Base-by-base conservation (phyloP, 257 asterid genomes). In the Petunia axillaris region DNA sequence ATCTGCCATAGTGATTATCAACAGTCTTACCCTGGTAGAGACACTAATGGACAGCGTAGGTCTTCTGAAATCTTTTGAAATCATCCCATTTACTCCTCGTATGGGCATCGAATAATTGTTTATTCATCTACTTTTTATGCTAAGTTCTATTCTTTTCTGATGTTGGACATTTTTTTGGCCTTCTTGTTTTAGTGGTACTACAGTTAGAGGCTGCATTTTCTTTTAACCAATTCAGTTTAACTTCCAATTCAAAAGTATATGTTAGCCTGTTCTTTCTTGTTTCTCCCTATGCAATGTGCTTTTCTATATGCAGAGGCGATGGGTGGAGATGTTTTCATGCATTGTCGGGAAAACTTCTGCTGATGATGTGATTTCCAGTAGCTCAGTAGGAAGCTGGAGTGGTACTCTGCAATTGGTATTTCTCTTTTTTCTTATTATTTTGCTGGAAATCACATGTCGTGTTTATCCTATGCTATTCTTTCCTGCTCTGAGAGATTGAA, bases 371-470 rank as follows among this genome's bases (percentile, higher is more conserved):
- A 87, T 93, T 44, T 89, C 94, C 15, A 65, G 63, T 63, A 93
- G 97, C 41, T 85, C 90, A 89, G 89, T 89, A 79, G 98, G 96
- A 74, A 89, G 94, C 77, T 86, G 87, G 81, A 88, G 87, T 55
- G 94, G 97, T 46, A 87, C 95, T 60, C 89, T 91, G 80, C 93
- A 89, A 81, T 83, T 94, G 98, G 98, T 94, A 67, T 15, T 67
- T n/a, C 76, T 80, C 81, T 52, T 68, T 15, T 54, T 75, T 59
- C 55, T 63, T 36, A 48, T 35, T 48, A 16, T 64, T n/a, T 81
- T 38, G 13, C 10, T 44, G 4, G 36, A 68, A 68, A 2, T 7
- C 9, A 67, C 14, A 41, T 15, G 3, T n/a, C 7, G 15, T 7
- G 1, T 16, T 39, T 40, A 59, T 59, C 15, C 64, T 40, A 9